Evolutionary conservation across 2,329 filamentous ascomycete species (phyloP).

Genomic region (Helicocarpus griseus): DNA sequence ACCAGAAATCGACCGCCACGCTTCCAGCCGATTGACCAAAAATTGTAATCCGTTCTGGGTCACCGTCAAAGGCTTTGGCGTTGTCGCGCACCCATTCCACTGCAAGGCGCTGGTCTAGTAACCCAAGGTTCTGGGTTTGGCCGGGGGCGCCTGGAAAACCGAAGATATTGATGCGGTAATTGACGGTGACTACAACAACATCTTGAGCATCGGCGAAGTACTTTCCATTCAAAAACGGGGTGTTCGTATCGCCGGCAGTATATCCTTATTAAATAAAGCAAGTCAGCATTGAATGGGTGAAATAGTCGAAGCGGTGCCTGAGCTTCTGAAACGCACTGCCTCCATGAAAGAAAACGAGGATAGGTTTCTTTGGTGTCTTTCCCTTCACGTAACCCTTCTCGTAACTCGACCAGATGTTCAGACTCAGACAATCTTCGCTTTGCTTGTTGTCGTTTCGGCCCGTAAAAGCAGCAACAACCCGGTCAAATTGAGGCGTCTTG

Average conservation of each 20-base stretch:
- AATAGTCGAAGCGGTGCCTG: too few relatives aligned
- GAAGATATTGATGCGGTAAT: conserved; percentile 36
- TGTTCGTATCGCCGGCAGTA: conserved; percentile 25
- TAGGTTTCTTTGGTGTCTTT: conserved; percentile 19
- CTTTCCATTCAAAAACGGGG: conserved; percentile 28
- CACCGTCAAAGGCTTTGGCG: conserved; percentile 43
- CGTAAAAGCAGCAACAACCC: conserved; percentile 16
- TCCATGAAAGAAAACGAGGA: conserved; percentile 35
- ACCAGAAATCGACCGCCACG: conserved; percentile 15
- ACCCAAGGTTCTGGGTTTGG: conserved; percentile 29
- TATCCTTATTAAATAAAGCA: conserved; percentile 20
- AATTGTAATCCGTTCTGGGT: conserved; percentile 36
- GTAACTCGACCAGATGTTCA: conserved; percentile 24
- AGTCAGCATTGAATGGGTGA: neutral
- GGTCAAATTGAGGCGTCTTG: conserved; percentile 14
- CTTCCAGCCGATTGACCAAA: conserved; percentile 39
- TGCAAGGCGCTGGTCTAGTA: conserved; percentile 44
- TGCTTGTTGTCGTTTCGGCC: conserved; percentile 28
- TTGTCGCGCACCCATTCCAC: conserved; percentile 45
- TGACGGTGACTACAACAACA: conserved; percentile 34
- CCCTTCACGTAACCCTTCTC: conserved; percentile 12
- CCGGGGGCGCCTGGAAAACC: conserved; percentile 30
- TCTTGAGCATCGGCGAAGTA: conserved; percentile 28
- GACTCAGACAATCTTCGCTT: conserved; percentile 28
- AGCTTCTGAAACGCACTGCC: conserved; percentile 25